Percentiles rank a stretch among this genome's conserved stretches.
Conservation (phyloP, 2,329 filamentous ascomycete species). For the Ceratocystis cubensis region DNA sequence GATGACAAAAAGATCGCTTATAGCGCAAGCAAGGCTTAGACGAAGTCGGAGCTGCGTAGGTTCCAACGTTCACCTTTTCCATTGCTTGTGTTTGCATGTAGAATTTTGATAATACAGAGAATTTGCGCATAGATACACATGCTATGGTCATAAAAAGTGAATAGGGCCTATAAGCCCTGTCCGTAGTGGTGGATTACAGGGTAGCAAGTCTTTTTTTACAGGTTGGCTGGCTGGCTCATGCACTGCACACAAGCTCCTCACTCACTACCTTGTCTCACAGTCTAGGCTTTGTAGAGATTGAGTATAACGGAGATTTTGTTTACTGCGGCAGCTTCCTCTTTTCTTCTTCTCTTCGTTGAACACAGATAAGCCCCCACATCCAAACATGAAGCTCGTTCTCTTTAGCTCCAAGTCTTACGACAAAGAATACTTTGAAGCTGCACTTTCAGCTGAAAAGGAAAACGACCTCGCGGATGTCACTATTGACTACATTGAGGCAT, state of each 20-base stretch:
- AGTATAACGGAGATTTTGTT: too few species aligned
- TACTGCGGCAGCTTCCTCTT: not conserved
- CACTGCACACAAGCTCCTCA: not conserved
- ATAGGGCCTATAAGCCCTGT: not conserved
- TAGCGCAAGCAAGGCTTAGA: not conserved
- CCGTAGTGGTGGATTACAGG: not conserved
- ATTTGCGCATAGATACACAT: not conserved
- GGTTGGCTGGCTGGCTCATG: not conserved
- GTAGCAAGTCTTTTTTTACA: not conserved
- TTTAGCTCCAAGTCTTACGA: constrained; percentile 56
- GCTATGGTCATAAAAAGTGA: not conserved
- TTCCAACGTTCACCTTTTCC: not conserved
- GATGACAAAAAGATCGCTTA: not conserved
- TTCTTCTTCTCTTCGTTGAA: not conserved
- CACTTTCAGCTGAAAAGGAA: constrained; percentile 28
- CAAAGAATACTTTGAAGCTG: constrained; percentile 39
- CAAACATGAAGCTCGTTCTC: constrained; percentile 44
- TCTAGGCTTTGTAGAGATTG: too few species aligned
- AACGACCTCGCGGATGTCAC: constrained; percentile 32
- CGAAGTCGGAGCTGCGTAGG: not conserved
- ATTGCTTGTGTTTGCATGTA: not conserved
- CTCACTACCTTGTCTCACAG: too few species aligned
- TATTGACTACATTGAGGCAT: constrained; percentile 45
- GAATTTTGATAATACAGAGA: not conserved
- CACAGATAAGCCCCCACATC: not conserved